These are phyloP conservation scores for Eutrema yunnanense DNA, from an alignment of 345 rosid species.

Conservation along the genomic window DNA sequence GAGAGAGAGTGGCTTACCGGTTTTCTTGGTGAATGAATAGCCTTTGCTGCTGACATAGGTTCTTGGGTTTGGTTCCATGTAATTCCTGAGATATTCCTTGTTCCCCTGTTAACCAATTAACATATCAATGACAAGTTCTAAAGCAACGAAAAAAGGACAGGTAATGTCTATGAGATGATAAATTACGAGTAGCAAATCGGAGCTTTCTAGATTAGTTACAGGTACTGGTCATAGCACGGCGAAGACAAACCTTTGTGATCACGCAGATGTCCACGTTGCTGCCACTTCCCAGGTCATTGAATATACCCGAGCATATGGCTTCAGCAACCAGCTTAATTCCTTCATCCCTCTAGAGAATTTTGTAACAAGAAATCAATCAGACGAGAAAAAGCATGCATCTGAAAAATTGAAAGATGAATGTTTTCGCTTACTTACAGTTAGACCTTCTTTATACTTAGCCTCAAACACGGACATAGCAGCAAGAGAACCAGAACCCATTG, in stretches of 20 bases:
- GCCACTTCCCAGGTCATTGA: constrained; percentile 84
- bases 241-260: constrained; percentile 57
- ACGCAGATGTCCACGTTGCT: constrained; percentile 90
- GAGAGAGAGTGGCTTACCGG: constrained; percentile 28
- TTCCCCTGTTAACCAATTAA: constrained; percentile 45
- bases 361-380: constrained; percentile 6
- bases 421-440: constrained; percentile 45
- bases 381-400: background rate
- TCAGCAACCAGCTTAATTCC: constrained; percentile 62
- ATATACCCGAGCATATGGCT: constrained; percentile 72
- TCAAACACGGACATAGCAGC: constrained; percentile 85
- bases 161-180: constrained; percentile 1
- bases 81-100: constrained; percentile 73
- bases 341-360: constrained; percentile 53
- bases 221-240: background rate
- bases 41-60: constrained; percentile 53
- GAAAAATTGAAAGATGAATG: background rate
- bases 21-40: constrained; percentile 62
- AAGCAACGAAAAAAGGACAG: constrained; percentile 1
- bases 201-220: background rate
- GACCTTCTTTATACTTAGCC: constrained; percentile 72
- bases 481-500: constrained; percentile 92
- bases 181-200: background rate
- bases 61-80: constrained; percentile 72
- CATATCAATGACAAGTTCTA: background rate